A percentile compares a stretch with the other conserved stretches of the same genome.
Conservation (phyloP, 2,329 filamentous ascomycete genomes). For the Colletotrichum sp. region DNA sequence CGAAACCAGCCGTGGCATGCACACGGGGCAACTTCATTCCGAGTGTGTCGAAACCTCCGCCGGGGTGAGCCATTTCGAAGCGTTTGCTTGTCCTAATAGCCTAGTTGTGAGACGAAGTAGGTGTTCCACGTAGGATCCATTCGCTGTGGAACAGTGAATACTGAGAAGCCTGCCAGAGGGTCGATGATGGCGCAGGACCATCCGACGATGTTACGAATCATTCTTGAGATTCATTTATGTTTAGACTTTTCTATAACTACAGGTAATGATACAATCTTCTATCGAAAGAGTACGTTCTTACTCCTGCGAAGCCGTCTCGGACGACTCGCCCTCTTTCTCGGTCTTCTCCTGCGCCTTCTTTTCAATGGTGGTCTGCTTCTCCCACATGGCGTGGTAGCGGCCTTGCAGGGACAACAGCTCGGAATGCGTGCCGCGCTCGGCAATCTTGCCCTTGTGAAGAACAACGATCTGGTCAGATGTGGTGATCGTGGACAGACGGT, state of each 20-base stretch:
- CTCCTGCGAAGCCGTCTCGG: slow-evolving; percentile 10
- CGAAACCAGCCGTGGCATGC: neutral
- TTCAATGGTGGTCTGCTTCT: slow-evolving; percentile 51
- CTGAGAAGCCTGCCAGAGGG: neutral
- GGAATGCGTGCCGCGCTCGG: slow-evolving; percentile 55
- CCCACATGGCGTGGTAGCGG: slow-evolving; percentile 58
- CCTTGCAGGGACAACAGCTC: slow-evolving; percentile 50
- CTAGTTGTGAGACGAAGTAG: neutral
- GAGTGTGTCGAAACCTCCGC: neutral
- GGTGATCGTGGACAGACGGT: slow-evolving; percentile 63
- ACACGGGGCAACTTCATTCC: neutral
- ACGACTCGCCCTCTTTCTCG: slow-evolving; percentile 16
- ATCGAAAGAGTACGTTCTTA: neutral
- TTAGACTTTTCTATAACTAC: neutral
- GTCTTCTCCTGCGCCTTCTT: slow-evolving; percentile 31
- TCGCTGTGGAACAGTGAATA: neutral
- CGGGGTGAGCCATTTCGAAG: neutral
- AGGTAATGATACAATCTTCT: neutral
- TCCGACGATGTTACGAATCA: neutral
- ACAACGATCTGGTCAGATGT: slow-evolving; percentile 61
- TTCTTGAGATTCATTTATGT: neutral
- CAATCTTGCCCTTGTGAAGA: slow-evolving; percentile 54
- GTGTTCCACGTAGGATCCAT: neutral
- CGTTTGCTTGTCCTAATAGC: neutral
- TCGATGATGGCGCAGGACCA: neutral